Base-by-base conservation (phyloP, 352 stramenopile genomes). In the Thalassiosira livingstoniorum region DNA sequence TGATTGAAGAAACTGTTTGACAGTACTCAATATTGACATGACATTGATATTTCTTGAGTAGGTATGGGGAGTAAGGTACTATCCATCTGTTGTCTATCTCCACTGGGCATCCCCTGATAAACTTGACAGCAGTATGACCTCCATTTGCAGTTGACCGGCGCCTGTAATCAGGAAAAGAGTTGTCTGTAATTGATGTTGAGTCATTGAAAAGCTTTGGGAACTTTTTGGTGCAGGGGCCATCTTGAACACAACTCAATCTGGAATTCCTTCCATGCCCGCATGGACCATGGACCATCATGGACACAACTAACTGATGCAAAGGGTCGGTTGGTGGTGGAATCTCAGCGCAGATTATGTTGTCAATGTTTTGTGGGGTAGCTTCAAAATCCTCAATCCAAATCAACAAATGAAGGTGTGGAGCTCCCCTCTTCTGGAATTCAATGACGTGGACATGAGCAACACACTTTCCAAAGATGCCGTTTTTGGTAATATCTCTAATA, bases 21-120 rank as follows among this genome's bases (percentile, higher is more conserved):
- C 88, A 92, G 1, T 93, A 86, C 57, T 95, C 84, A 4, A 94
- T 77, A 64, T 93, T 94, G 73, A 92, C 88, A 75, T 95, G 92
- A 37, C 82, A 92, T 23, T 90, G 66, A 63, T 86, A 95, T 69
- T 90, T 92, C 2, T 84, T 58, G 0, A 84, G 78, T 0, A 95
- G 67, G 45, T 87, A 95, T 1, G 86, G 74, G 53, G 93, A 94
- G 80, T 95, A 94, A 3, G 89, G 87, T 0, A 95, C 90, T 1
- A 94, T 87, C 53, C 54, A 76, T 53, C 39, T 25, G 34, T 82
- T 82, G 64, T 67, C 42, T 39, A 82, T 54, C 0, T 51, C 31
- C 13, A 18, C 35, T 61, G 32, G 29, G 11, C n/a, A 51, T 18
- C 27, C 21, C 37, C 37, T 29, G 25, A 61, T 35, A 27, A 37